Conservation (phyloP, 2,329 filamentous ascomycete species). For the Ceratocystis colombiana region DNA sequence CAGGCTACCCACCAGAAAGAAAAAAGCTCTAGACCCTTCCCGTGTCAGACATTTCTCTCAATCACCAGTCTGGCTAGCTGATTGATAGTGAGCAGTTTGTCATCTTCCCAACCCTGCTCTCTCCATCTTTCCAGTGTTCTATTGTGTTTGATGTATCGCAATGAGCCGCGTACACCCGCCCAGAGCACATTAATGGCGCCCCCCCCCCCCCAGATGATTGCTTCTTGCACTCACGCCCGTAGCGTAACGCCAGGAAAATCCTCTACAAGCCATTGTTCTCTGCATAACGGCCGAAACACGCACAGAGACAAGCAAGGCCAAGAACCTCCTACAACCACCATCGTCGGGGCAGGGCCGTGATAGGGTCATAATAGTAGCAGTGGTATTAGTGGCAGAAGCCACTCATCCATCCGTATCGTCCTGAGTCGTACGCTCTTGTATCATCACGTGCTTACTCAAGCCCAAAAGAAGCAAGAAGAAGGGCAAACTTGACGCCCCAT, state of each 20-base stretch:
- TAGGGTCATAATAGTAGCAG: neutral
- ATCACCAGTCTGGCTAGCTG: neutral
- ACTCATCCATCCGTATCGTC: neutral
- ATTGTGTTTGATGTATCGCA: neutral
- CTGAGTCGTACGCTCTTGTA: neutral
- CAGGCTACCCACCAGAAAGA: too few relatives aligned
- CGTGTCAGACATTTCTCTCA: neutral
- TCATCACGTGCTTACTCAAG: neutral
- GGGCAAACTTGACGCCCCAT: too few relatives aligned
- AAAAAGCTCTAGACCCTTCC: too few relatives aligned
- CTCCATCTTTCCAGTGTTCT: neutral
- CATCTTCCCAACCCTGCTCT: too few relatives aligned
- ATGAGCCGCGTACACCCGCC: too few relatives aligned
- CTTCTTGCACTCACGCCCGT: neutral
- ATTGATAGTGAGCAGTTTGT: neutral
- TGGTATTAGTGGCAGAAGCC: neutral
- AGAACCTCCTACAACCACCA: neutral
- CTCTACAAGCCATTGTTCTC: slow-evolving; percentile 11
- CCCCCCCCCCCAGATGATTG: neutral
- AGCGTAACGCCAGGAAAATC: neutral
- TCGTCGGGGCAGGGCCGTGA: neutral
- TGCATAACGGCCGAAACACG: slow-evolving; percentile 12
- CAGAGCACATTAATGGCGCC: neutral
- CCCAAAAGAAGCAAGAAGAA: neutral
- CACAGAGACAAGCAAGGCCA: neutral